phyloP scores from a whole-genome alignment of 2,329 filamentous ascomycete genomes.

The Trichoderma sp. region DNA sequence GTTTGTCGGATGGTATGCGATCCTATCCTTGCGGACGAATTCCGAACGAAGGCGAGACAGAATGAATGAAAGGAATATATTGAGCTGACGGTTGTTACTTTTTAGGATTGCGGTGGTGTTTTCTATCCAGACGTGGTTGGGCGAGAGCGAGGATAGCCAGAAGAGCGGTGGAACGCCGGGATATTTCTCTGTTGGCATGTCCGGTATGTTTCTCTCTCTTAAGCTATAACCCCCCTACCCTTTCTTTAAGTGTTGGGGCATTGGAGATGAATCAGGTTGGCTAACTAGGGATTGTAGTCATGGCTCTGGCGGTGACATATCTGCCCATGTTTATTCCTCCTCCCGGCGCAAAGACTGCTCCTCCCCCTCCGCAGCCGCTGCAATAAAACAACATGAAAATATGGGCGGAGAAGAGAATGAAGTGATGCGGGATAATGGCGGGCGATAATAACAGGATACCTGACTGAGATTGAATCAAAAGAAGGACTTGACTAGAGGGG shows the following conservation, averaged over 20 bases:
- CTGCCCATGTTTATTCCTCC: conserved; percentile 51
- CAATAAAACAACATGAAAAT: conserved; percentile 18
- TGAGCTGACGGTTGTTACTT: neutral
- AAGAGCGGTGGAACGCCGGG: conserved; percentile 65
- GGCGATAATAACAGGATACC: neutral
- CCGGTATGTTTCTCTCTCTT: conserved; percentile 53
- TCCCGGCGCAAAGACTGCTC: conserved; percentile 32
- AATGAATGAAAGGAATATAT: too few species aligned
- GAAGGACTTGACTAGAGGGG: neutral
- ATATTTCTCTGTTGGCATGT: conserved; percentile 74
- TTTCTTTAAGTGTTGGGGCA: neutral
- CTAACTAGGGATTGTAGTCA: conserved; percentile 41
- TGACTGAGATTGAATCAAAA: neutral
- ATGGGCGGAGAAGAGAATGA: neutral
- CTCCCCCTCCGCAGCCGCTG: conserved; percentile 29
- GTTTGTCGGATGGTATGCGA: conserved; percentile 63
- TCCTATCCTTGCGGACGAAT: neutral
- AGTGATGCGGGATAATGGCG: neutral
- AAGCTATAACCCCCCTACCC: too few species aligned
- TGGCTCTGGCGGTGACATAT: conserved; percentile 56
- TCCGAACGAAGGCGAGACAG: too few species aligned
- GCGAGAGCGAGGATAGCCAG: conserved; percentile 66
- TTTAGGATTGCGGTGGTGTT: conserved; percentile 58
- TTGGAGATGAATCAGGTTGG: neutral
- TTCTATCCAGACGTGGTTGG: conserved; percentile 72